Base-by-base conservation (phyloP, 2,329 filamentous ascomycete genomes). In the Diplocarpon rosae region DNA sequence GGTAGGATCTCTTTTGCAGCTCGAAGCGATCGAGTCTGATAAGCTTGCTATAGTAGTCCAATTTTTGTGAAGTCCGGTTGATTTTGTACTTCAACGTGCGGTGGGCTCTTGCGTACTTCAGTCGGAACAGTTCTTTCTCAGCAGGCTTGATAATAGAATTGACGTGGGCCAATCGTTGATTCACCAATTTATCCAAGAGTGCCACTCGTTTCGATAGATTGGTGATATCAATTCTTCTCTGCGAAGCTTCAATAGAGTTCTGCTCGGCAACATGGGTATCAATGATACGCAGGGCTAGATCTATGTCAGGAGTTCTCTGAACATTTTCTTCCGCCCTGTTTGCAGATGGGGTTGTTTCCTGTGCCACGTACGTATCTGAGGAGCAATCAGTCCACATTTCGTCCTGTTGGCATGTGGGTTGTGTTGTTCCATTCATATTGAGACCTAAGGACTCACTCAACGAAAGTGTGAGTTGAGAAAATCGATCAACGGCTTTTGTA, bases 401-500 rank as follows among this genome's bases (percentile, higher is more conserved):
- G 4, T 24, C 20, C 20, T 24, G 20, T 9, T 32, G 30, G 9
- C 11, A 32, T 12, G 30, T 14, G 30, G 30, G 30, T 32, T 31
- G 14, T 13, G 11, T 35, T 32, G 14, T 27, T 27, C 20, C 10
- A 15, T 2, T 12, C 5, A 27, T 14, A 3, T 13, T 35, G 14
- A 43, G 29, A 15, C 41, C 16, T 5, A 43, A 35, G 24, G 33
- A 37, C 20, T 43, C 15, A 13, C 16, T 37, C 41, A 43, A 31
- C 20, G 41, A 37, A 8, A n/a, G 16, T 12, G 33, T 32, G 15
- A 43, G 20, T n/a, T 32, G 27, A n/a, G 41, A 32, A 15, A 16
- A 20, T n/a, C 43, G 29, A 42, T 46, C 37, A 16, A 52, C 20
- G n/a, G 40, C 39, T 14, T 34, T 38, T 2, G 44, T 28, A 8